Conservation (phyloP, 1,139 yeast genomes). For the Komagataea norvegica region DNA sequence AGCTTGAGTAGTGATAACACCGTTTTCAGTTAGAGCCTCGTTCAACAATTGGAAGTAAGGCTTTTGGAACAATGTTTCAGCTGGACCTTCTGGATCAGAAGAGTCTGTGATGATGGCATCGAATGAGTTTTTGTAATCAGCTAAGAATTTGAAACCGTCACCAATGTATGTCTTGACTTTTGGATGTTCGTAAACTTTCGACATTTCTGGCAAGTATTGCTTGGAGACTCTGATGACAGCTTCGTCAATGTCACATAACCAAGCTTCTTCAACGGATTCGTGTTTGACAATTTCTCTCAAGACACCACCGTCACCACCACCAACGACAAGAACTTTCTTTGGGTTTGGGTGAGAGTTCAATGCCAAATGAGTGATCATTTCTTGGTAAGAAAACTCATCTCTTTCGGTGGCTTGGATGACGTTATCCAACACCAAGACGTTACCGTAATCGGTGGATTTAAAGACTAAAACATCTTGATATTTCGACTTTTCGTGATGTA, state of each 20-base stretch:
- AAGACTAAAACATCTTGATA: constrained; percentile 88
- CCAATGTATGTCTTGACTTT: constrained; percentile 80
- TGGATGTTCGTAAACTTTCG: constrained; percentile 73
- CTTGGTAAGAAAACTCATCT: constrained; percentile 93
- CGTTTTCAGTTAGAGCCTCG: constrained; percentile 78
- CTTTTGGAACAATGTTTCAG: constrained; percentile 81
- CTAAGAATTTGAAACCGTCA: constrained; percentile 88
- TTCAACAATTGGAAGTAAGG: constrained; percentile 76
- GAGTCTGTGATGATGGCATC: constrained; percentile 94
- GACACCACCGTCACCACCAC: constrained; percentile 98
- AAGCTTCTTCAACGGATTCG: constrained; percentile 73
- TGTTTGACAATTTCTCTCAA: constrained; percentile 89
- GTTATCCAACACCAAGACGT: constrained; percentile 85
- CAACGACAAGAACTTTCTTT: constrained; percentile 81
- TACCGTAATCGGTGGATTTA: constrained; percentile 84
- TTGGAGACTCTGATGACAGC: constrained; percentile 80
- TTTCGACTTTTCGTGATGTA: constrained; percentile 75
- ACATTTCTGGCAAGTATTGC: constrained; percentile 79
- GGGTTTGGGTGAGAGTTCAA: constrained; percentile 89
- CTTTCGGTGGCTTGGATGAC: constrained; percentile 92
- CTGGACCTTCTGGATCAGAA: constrained; percentile 97
- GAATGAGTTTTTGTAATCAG: constrained; percentile 62
- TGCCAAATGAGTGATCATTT: constrained; percentile 89
- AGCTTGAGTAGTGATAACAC: constrained; percentile 88
- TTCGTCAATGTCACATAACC: constrained; percentile 90